Conservation (phyloP, 139 green algal genomes). For the Closterium sp. region DNA sequence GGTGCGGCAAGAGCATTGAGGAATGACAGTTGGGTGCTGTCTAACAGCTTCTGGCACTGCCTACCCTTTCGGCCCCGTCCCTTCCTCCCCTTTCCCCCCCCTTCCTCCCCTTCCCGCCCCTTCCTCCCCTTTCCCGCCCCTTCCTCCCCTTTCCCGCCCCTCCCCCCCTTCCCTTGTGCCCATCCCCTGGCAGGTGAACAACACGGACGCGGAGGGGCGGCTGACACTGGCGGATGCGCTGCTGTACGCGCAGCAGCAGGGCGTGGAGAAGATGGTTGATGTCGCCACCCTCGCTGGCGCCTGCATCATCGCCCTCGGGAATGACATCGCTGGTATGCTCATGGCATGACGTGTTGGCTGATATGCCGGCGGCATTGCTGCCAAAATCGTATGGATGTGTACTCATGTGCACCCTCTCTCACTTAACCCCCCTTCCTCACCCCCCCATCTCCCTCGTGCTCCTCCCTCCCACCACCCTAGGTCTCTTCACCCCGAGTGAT, state of each 20-base stretch:
- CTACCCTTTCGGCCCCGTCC: background rate
- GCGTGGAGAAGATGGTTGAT: too few species aligned
- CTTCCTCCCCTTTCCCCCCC: background rate
- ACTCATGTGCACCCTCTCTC: background rate
- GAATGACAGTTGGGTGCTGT: background rate
- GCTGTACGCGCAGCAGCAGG: too few species aligned
- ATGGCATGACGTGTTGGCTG: background rate
- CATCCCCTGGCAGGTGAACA: too few species aligned
- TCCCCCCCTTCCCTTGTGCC: slow-evolving; percentile 31
- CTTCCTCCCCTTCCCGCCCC: background rate
- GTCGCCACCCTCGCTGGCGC: too few species aligned
- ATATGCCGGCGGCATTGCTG: too few species aligned
- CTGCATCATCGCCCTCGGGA: too few species aligned
- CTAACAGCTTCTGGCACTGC: background rate
- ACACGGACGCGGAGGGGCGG: too few species aligned
- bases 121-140: background rate
- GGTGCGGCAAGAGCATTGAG: too few species aligned
- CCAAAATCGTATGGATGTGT: background rate
- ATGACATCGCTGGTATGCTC: slow-evolving; percentile 60
- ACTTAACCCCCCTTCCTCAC: too few species aligned
- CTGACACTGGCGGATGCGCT: too few species aligned
- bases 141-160: background rate
- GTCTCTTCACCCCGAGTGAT: slow-evolving; percentile 76
- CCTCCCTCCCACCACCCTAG: slow-evolving; percentile 21
- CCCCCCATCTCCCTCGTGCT: too few species aligned